Conservation (phyloP, 2,329 filamentous ascomycete genomes). For the Phyllosticta citrichinensis region DNA sequence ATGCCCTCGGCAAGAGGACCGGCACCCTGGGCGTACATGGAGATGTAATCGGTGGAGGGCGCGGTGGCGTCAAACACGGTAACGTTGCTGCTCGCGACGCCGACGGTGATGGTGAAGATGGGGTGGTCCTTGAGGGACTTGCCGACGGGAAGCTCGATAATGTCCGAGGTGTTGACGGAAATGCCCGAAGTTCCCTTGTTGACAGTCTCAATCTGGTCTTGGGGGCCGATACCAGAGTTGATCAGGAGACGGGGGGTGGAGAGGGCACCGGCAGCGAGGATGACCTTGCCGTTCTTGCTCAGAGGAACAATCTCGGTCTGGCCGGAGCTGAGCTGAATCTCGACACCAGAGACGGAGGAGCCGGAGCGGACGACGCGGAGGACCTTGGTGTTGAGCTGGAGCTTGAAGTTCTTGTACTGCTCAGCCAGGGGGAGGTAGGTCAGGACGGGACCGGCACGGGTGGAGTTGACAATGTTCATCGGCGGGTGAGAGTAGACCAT, state of each 20-base stretch:
- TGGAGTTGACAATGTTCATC: constrained; percentile 11
- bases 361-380: constrained; percentile 13
- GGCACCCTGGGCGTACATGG: constrained; percentile 24
- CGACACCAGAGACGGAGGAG: constrained; percentile 15
- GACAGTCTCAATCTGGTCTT: constrained; percentile 18
- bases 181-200: constrained; percentile 12
- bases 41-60: constrained; percentile 21
- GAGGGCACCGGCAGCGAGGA: constrained; percentile 19
- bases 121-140: constrained; percentile 26
- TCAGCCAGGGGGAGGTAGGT: constrained; percentile 16
- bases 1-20: constrained; percentile 37
- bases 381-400: constrained; percentile 17
- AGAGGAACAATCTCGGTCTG: constrained; percentile 15
- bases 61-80: constrained; percentile 18
- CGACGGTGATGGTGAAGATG: constrained; percentile 25
- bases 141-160: constrained; percentile 19
- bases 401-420: constrained; percentile 16
- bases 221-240: constrained; percentile 19
- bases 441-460: constrained; percentile 15
- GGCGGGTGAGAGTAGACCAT: constrained; percentile 14
- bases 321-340: constrained; percentile 13
- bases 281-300: constrained; percentile 16
- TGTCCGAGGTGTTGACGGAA: constrained; percentile 13
- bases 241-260: constrained; percentile 18
- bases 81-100: constrained; percentile 14